Conservation (phyloP, 257 asterid genomes). For the Nicotiana tomentosiformis region DNA sequence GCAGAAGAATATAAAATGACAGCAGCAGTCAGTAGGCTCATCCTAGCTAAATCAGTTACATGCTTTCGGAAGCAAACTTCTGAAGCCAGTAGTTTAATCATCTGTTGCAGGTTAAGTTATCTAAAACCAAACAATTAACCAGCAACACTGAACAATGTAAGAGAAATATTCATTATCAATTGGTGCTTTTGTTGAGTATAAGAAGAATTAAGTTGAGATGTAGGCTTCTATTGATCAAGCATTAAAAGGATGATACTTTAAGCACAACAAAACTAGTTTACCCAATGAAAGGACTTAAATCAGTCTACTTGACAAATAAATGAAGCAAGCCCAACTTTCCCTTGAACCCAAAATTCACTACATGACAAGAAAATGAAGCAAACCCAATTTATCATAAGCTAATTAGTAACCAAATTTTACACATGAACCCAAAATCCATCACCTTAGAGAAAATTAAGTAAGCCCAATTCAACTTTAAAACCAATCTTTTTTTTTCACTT, state of each 20-base stretch:
- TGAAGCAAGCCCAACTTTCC: not conserved
- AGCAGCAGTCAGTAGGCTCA: not conserved
- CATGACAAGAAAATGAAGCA: too few species aligned
- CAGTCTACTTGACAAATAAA: not conserved
- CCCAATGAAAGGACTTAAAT: not conserved
- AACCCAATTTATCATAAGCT: too few species aligned
- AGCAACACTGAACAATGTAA: not conserved
- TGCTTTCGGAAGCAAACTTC: constrained; percentile 1
- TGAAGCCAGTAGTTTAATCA: constrained; percentile 1
- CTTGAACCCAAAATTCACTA: not conserved
- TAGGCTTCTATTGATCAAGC: not conserved
- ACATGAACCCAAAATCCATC: not conserved
- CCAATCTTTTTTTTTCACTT: not conserved
- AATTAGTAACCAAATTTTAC: not conserved
- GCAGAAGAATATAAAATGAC: not conserved
- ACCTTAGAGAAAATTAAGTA: not conserved
- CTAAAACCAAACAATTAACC: not conserved
- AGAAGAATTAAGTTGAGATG: not conserved
- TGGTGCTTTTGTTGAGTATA: not conserved
- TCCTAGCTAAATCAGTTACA: not conserved
- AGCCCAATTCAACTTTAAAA: not conserved
- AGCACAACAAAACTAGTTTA: not conserved
- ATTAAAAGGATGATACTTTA: not conserved
- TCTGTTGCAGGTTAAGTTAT: not conserved
- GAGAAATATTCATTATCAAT: not conserved